These are phyloP conservation scores for Thoreauomyces humboldtii DNA, from an alignment of 192 early-diverging fungal species.

Conservation along the genomic window DNA sequence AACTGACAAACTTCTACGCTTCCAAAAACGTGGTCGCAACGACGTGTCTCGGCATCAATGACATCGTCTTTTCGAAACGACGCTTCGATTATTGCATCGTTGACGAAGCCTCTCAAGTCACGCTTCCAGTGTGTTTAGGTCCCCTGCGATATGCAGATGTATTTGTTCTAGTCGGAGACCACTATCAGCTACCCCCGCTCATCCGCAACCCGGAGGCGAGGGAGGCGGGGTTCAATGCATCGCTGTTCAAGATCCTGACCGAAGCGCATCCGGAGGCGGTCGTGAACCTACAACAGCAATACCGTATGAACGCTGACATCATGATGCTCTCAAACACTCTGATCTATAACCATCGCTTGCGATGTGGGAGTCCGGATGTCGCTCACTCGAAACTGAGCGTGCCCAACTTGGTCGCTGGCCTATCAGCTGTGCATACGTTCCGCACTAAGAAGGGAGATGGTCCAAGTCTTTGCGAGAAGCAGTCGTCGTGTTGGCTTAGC, in stretches of 20 bases:
- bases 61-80: slow-evolving; percentile 67
- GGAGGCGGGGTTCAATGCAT: slow-evolving; percentile 53
- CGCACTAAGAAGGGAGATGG: too few species aligned
- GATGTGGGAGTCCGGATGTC: slow-evolving; percentile 66
- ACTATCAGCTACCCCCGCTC: slow-evolving; percentile 90
- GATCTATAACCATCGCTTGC: slow-evolving; percentile 76
- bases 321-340: slow-evolving; percentile 80
- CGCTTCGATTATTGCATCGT: slow-evolving; percentile 95
- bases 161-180: slow-evolving; percentile 94
- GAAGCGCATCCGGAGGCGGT: slow-evolving; percentile 80
- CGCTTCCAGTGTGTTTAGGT: slow-evolving; percentile 84
- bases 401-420: slow-evolving; percentile 10
- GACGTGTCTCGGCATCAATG: slow-evolving; percentile 82
- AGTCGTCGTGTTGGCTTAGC: slow-evolving; percentile 61
- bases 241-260: slow-evolving; percentile 78
- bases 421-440: slow-evolving; percentile 4
- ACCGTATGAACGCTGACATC: slow-evolving; percentile 91
- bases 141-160: slow-evolving; percentile 75
- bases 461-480: slow-evolving; percentile 2
- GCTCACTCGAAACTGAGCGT: slow-evolving; percentile 57
- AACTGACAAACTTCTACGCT: slow-evolving; percentile 61
- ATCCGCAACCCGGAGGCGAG: slow-evolving; percentile 64
- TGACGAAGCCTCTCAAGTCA: slow-evolving; percentile 95
- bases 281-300: slow-evolving; percentile 74
- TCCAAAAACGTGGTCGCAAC: slow-evolving; percentile 73